phyloP scores from a whole-genome alignment of 345 rosid genomes.

The Dipteronia sinensis region DNA sequence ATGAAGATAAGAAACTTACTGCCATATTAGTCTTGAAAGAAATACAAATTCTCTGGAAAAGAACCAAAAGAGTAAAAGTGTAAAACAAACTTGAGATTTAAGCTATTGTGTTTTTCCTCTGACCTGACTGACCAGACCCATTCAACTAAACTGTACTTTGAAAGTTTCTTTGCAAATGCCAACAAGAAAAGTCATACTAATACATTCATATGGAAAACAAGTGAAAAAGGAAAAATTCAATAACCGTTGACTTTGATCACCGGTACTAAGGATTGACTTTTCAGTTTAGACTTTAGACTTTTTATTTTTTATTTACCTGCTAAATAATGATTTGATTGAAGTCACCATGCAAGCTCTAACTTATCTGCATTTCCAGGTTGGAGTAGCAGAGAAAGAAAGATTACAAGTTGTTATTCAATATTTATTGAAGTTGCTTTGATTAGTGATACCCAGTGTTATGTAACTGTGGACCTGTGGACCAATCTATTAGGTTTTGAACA shows the following conservation, averaged over 20 bases:
- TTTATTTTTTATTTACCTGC: no score
- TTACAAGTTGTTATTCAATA: no score
- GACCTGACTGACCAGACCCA: neutral
- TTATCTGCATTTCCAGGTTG: neutral
- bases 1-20: slow-evolving; percentile 1
- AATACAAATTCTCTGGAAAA: neutral
- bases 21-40: slow-evolving; percentile 4
- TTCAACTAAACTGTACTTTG: neutral
- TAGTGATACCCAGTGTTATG: no score
- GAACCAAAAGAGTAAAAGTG: neutral
- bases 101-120: neutral
- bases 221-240: neutral
- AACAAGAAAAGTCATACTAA: neutral
- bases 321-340: neutral
- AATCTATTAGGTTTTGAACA: no score
- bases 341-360: neutral
- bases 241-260: slow-evolving; percentile 8
- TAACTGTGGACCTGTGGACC: no score
- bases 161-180: neutral
- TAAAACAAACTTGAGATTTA: neutral
- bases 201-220: neutral
- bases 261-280: neutral
- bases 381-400: neutral
- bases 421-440: no score
- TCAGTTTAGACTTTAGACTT: neutral